Evolutionary conservation across 805 yeast genomes (phyloP).

Genomic region (Zygoascus ofunaensis): DNA sequence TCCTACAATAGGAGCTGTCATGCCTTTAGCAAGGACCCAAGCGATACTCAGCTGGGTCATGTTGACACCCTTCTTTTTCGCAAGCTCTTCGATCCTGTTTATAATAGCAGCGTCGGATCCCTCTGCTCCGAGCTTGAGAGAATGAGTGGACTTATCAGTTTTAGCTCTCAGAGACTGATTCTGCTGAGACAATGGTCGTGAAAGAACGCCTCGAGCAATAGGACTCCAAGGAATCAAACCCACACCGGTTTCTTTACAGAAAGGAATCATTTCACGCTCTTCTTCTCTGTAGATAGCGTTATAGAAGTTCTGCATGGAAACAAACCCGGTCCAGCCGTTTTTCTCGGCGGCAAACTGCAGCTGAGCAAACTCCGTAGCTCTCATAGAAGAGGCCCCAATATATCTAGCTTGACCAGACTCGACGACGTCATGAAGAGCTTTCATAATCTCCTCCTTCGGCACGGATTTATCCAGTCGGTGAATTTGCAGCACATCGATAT

Average conservation of each 20-base stretch:
- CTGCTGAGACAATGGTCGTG: constrained; percentile 35
- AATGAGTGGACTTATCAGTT: background rate
- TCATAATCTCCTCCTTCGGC: constrained; percentile 48
- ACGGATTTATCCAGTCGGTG: constrained; percentile 44
- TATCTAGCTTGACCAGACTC: constrained; percentile 41
- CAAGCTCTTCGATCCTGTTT: constrained; percentile 43
- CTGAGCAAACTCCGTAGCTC: constrained; percentile 42
- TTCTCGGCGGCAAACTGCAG: constrained; percentile 49
- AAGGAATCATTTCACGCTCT: constrained; percentile 53
- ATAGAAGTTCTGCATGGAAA: constrained; percentile 51
- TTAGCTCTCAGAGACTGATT: background rate
- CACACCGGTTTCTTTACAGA: constrained; percentile 43
- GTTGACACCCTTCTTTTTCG: constrained; percentile 38
- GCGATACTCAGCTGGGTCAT: constrained; percentile 49
- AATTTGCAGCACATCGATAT: constrained; percentile 45
- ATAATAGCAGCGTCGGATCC: constrained; percentile 27
- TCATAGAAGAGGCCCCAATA: constrained; percentile 58
- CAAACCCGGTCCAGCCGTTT: constrained; percentile 48
- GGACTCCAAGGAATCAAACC: constrained; percentile 59
- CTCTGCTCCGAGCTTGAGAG: background rate
- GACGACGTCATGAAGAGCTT: constrained; percentile 45
- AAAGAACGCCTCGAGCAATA: constrained; percentile 43
- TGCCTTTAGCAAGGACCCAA: constrained; percentile 46
- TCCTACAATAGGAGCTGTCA: constrained; percentile 45
- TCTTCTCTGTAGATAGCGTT: constrained; percentile 52